A percentile compares a stretch with the other conserved stretches of the same genome.
phyloP scores from a whole-genome alignment of 148 eudicot species.

The Vaccinium macrocarpon region DNA sequence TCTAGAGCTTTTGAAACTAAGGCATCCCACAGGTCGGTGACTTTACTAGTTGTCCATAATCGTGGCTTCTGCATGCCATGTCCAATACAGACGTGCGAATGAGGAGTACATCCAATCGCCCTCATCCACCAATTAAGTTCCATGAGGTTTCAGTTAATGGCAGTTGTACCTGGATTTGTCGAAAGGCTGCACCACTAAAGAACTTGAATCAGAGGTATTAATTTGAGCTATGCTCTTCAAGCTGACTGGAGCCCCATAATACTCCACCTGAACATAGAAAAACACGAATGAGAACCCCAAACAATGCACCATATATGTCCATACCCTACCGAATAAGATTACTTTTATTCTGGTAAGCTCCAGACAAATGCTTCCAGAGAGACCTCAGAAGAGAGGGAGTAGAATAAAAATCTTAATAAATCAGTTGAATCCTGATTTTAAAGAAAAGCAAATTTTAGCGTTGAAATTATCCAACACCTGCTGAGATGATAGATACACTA shows the following conservation, averaged over 20 bases:
- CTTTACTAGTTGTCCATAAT: background rate
- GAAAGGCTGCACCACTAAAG: constrained; percentile 79
- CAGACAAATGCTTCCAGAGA: background rate
- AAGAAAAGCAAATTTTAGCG: background rate
- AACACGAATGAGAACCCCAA: constrained; percentile 3
- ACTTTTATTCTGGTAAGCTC: background rate
- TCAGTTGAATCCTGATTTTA: background rate
- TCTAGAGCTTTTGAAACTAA: background rate
- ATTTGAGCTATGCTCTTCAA: constrained; percentile 96
- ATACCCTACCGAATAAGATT: background rate
- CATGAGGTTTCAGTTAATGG: constrained; percentile 13
- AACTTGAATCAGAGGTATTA: constrained; percentile 82
- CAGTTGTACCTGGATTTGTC: constrained; percentile 86
- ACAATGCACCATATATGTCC: background rate
- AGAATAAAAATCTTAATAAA: background rate
- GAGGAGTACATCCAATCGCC: background rate
- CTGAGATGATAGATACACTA: background rate
- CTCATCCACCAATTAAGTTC: background rate
- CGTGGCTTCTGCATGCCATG: constrained; percentile 1
- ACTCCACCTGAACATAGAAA: constrained; percentile 64
- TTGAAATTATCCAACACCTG: background rate
- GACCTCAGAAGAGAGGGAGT: constrained; percentile 2
- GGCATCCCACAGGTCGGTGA: constrained; percentile 13
- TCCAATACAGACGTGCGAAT: constrained; percentile 7
- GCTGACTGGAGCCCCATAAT: constrained; percentile 87